These are phyloP conservation scores for Penicillium sp. DNA, from an alignment of 2,329 filamentous ascomycete species.

Conservation along the genomic window DNA sequence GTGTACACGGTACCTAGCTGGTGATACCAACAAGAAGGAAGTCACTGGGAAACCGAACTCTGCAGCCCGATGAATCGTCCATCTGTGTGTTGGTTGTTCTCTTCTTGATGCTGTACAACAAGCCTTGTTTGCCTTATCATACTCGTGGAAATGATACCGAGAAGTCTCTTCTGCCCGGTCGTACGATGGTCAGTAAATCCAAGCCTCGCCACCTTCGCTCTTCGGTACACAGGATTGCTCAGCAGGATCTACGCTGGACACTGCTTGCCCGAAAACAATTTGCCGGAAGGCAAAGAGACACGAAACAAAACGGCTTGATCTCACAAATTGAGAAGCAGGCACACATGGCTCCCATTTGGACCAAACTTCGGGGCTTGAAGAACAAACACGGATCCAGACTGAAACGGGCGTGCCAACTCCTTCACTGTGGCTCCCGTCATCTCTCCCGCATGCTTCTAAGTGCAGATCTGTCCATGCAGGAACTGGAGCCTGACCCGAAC, in stretches of 20 bases:
- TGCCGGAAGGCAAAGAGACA: background rate
- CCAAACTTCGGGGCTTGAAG: background rate
- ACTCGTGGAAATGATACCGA: background rate
- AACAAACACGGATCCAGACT: background rate
- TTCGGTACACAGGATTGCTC: background rate
- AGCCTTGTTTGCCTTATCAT: background rate
- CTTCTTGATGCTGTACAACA: background rate
- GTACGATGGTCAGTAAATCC: background rate
- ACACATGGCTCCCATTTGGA: background rate
- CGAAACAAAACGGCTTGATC: background rate
- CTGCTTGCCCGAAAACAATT: background rate
- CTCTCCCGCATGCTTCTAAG: background rate
- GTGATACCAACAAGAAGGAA: background rate
- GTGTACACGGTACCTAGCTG: conserved; percentile 1
- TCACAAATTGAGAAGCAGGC: background rate
- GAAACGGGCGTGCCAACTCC: background rate
- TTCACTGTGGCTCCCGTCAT: background rate
- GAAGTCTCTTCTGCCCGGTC: background rate
- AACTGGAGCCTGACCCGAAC: background rate
- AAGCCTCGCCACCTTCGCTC: background rate
- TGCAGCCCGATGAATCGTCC: background rate
- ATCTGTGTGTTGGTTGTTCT: background rate
- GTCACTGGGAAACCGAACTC: background rate
- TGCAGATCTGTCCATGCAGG: background rate
- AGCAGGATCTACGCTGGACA: background rate